Base-by-base conservation (phyloP, 1,284 basidiomycete species). In the Leccinum solheimii region DNA sequence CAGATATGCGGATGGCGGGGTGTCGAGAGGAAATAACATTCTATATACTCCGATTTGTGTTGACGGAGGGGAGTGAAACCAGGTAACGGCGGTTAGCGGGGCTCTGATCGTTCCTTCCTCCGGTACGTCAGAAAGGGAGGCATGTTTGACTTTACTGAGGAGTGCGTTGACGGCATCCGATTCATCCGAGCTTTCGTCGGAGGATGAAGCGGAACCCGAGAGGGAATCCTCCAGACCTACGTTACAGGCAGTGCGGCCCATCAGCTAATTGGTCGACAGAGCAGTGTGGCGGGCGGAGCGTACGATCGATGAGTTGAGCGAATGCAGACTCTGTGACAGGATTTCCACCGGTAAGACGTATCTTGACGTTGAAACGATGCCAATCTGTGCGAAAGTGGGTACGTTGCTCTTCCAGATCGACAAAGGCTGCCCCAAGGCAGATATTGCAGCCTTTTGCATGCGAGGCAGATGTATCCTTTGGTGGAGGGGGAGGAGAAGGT, bases 321-420 rank as follows among this genome's bases (percentile, higher is more conserved):
- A 96, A 98, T 38, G 88, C 83, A 26, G 82, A 72, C 68, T 94
- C 92, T 0, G 84, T 78, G 14, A 94, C 86, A 16, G 86, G 75
- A 32, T 79, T 81, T 40, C 83, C 82, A 16, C 87, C 86, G 58
- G 78, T 78, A 38, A 95, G 77, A 60, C 86, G 88, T 54, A 86
- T 83, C 76, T 97, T 97, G 64, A 96, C 92, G 72, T 99, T 99
- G 78, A 97, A 98, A 58, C 95, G 84, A 82, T 99, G 97, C 97
- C 97, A 98, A 76, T 98, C 96, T 30, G 93, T 94, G 69, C 90
- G 88, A 75, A 94, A 98, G 76, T 99, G 97, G 1, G 80, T 76
- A 53, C 96, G 83, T 72, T 98, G 95, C 58, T 92, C 90, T 32
- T 92, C 86, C 3, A 97, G 85, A 58, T 90, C 87, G 11, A 80